A percentile compares a stretch with the other conserved stretches of the same genome.
phyloP scores from a whole-genome alignment of 768 basidiomycete genomes.

The Cystobasidium tubakii region DNA sequence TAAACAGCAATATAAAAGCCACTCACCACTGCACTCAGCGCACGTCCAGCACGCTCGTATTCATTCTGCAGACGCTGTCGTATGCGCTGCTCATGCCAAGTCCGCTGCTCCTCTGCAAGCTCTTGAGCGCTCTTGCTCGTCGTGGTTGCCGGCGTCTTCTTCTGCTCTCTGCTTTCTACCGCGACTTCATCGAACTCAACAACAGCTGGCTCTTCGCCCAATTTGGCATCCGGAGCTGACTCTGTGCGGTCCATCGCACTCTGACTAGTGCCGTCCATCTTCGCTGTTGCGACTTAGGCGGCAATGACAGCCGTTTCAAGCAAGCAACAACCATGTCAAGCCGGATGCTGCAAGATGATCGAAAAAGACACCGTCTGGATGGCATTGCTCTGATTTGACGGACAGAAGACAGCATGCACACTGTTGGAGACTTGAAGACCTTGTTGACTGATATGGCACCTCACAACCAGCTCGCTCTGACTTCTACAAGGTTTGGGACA shows the following conservation, averaged over 20 bases:
- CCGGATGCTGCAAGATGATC: background rate
- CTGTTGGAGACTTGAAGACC: too few relatives aligned
- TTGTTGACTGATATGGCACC: too few relatives aligned
- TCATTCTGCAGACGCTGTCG: constrained; percentile 65
- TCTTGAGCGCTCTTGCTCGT: constrained; percentile 24
- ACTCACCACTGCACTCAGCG: constrained; percentile 63
- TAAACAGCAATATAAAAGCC: background rate
- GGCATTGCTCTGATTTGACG: too few relatives aligned
- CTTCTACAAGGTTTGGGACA: too few relatives aligned
- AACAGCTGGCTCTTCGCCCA: constrained; percentile 25
- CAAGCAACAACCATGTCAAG: background rate
- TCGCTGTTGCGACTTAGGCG: background rate
- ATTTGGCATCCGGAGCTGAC: constrained; percentile 25
- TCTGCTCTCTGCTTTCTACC: background rate
- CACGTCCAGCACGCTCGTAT: constrained; percentile 65
- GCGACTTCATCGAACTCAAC: constrained; percentile 20
- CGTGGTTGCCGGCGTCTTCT: background rate
- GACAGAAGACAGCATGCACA: too few relatives aligned
- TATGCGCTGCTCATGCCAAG: constrained; percentile 73
- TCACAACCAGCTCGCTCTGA: too few relatives aligned
- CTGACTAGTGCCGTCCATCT: background rate
- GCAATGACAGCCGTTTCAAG: too few relatives aligned
- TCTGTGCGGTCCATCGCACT: constrained; percentile 11
- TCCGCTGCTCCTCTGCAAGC: constrained; percentile 55
- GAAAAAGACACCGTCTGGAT: background rate